Evolutionary conservation across 2,329 filamentous ascomycete species (phyloP), one percentile per base, ranked within the genome.

Genomic region (Onygena corvina): DNA sequence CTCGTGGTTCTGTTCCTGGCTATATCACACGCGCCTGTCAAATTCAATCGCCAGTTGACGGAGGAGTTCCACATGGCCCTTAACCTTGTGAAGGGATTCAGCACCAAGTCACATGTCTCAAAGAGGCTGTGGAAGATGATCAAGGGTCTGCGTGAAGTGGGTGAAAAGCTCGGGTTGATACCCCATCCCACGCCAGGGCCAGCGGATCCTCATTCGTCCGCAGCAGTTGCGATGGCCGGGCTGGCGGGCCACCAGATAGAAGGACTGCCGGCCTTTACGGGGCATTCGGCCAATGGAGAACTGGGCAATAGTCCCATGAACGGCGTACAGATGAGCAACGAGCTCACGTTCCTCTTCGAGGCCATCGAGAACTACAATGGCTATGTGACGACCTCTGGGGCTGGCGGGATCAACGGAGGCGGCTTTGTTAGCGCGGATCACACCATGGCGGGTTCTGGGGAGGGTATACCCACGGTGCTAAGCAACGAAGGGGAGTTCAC

Each of bases 41-140:
- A 79, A 6, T 83, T 81, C 59, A 78, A 74, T 53, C 66, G 71
- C 4, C 69, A 73, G 54, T 77, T 79, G n/a, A 72, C 78, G 9
- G 76, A 81, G 53, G 79, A 83, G 57, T 83, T 83, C 60, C 81
- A 81, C 65, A 77, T 80, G 70, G 79, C 79, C 0, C 70, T 83
- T 2, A 77, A 82, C 40, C 68, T 83, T 8, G 72, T 83, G 42
- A 77, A 78, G 29, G 76, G 75, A 2, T 75, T 83, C 52, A 79
- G 76, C 51, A 74, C 75, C 40, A 76, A 77, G 52, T 80, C 76
- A 0, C 78, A 75, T 56, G 74, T 81, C 12, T 77, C 75, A 18
- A 78, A 79, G 56, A 68, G 77, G 4, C 61, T 83, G 1, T 83
- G 80, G 79, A 78, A 76, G 54, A 81, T 77, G 0, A 77, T 83